Conservation (phyloP, 2,329 filamentous ascomycete species). For the Aspergillus ruber region DNA sequence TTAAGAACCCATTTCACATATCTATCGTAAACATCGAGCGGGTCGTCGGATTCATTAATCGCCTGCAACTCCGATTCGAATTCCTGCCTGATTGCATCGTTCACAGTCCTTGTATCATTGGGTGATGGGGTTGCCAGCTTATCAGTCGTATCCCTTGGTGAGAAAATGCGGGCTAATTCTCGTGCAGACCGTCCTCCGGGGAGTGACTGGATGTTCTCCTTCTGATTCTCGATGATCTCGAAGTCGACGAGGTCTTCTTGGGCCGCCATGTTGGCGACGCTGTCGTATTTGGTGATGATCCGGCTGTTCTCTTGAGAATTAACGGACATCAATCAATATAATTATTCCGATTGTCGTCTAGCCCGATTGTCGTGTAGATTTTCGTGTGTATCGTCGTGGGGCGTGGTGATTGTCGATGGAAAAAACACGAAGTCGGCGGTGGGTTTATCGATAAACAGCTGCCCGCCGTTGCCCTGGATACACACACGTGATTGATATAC, state of each 20-base stretch:
- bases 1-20: conserved; percentile 97
- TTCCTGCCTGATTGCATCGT: conserved; percentile 72
- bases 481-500: conserved; percentile 23
- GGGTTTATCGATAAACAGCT: conserved; percentile 34
- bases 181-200: conserved; percentile 83
- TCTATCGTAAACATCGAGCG: conserved; percentile 88
- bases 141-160: conserved; percentile 36
- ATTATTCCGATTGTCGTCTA: not conserved
- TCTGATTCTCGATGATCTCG: conserved; percentile 90
- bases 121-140: conserved; percentile 59
- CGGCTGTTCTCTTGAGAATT: too few species aligned
- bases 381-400: not conserved
- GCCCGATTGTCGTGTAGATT: not conserved
- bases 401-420: conserved; percentile 1
- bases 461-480: conserved; percentile 25
- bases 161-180: conserved; percentile 74
- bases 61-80: conserved; percentile 77
- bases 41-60: conserved; percentile 84
- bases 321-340: not conserved
- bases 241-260: conserved; percentile 54
- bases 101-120: conserved; percentile 66
- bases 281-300: conserved; percentile 40
- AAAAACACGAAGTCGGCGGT: not conserved
- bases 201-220: conserved; percentile 95
- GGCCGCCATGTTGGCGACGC: conserved; percentile 41